Percentiles rank a stretch among this genome's conserved stretches.
phyloP scores from a whole-genome alignment of 148 eudicot genomes.

The Bassia scoparia region DNA sequence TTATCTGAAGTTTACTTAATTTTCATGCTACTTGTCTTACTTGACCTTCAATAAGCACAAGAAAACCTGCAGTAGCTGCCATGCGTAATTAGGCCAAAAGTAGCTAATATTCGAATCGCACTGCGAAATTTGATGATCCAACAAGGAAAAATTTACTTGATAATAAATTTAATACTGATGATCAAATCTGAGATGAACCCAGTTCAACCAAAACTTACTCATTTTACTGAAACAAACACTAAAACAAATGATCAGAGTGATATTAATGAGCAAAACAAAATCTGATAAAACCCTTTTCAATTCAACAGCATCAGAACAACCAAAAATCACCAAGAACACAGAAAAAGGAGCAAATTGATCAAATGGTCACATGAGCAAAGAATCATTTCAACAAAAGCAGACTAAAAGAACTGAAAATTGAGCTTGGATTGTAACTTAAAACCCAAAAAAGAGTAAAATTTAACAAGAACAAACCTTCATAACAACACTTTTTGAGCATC shows the following conservation, averaged over 20 bases:
- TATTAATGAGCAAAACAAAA: not conserved
- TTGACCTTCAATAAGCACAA: not conserved
- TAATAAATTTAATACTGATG: no score
- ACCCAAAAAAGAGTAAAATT: not conserved
- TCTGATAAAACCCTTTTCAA: constrained; percentile 3
- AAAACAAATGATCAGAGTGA: constrained; percentile 6
- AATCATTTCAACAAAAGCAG: constrained; percentile 2
- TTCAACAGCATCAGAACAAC: not conserved
- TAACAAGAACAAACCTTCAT: constrained; percentile 54
- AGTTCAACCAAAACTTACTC: not conserved
- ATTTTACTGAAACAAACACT: not conserved
- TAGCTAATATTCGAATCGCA: not conserved
- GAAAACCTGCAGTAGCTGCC: not conserved
- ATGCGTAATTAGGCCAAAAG: not conserved
- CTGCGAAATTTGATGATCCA: not conserved
- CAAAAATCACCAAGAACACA: not conserved
- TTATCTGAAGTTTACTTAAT: not conserved
- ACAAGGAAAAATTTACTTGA: not conserved
- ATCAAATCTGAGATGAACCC: not conserved
- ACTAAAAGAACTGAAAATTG: not conserved
- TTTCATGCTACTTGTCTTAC: not conserved
- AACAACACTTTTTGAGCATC: constrained; percentile 96
- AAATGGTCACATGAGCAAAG: not conserved
- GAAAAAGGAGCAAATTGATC: not conserved
- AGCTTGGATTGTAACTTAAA: not conserved